These are phyloP conservation scores for Coriolopsis trogii DNA, from an alignment of 1,284 basidiomycete species.

Conservation along the genomic window DNA sequence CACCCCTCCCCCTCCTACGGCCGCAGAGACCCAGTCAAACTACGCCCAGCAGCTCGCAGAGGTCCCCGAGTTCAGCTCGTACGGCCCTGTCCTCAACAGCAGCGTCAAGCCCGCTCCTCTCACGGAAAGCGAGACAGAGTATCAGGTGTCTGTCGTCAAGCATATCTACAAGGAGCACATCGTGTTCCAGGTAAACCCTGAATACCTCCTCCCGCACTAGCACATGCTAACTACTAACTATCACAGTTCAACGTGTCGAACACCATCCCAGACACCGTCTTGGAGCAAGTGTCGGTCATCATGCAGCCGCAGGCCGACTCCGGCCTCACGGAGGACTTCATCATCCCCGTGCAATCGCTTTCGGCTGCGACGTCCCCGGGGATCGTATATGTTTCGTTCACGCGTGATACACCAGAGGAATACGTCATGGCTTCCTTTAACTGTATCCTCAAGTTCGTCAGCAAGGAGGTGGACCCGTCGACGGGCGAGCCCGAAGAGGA, in stretches of 20 bases:
- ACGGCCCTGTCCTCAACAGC: constrained; percentile 90
- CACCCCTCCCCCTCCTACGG: constrained; percentile 67
- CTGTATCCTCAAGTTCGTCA: constrained; percentile 94
- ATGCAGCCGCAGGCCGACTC: constrained; percentile 82
- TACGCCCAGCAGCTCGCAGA: constrained; percentile 87
- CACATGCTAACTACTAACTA: constrained; percentile 1
- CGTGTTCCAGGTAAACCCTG: constrained; percentile 83
- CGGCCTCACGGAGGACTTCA: constrained; percentile 92
- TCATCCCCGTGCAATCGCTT: constrained; percentile 82
- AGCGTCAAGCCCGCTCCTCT: constrained; percentile 81
- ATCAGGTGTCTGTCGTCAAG: constrained; percentile 96
- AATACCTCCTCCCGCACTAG: neutral
- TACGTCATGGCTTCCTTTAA: constrained; percentile 89
- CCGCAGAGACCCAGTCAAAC: constrained; percentile 82
- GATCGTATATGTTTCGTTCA: constrained; percentile 93
- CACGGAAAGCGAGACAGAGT: constrained; percentile 98
- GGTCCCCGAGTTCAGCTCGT: constrained; percentile 85
- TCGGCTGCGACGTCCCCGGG: constrained; percentile 74
- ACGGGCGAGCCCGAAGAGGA: constrained; percentile 98
- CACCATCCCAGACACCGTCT: constrained; percentile 96
- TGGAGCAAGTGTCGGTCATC: constrained; percentile 95
- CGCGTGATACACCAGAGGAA: constrained; percentile 74
- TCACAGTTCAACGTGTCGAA: constrained; percentile 95
- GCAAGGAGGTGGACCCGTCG: constrained; percentile 96
- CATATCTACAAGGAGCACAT: constrained; percentile 96